These are phyloP conservation scores for Aristolochia californica DNA, from an alignment of 164 flowering plant genomes.

Conservation along the genomic window DNA sequence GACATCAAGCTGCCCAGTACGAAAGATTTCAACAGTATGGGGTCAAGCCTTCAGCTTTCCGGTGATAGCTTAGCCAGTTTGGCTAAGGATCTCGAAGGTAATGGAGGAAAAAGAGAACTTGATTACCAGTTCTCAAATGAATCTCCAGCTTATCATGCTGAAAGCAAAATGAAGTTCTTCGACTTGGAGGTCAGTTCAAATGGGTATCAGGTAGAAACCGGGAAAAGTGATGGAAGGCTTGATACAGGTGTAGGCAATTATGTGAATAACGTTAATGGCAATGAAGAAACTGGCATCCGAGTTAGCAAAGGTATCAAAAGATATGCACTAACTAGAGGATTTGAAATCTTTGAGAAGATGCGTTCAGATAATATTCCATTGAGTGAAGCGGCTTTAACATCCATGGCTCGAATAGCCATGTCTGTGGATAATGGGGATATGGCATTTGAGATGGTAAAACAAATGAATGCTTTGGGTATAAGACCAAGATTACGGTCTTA, in stretches of 20 bases:
- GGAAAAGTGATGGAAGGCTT: slow-evolving; percentile 3
- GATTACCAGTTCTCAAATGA: too few species aligned
- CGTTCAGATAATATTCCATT: slow-evolving; percentile 45
- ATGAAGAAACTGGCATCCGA: slow-evolving; percentile 19
- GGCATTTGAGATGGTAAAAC: slow-evolving; percentile 77
- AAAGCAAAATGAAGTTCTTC: background rate
- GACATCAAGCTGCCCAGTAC: background rate
- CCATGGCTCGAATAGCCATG: slow-evolving; percentile 87
- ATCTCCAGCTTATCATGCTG: background rate
- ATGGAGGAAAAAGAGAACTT: too few species aligned
- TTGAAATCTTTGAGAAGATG: slow-evolving; percentile 61
- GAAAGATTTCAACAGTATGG: background rate
- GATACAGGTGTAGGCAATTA: background rate
- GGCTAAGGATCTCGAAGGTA: too few species aligned
- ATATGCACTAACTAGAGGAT: slow-evolving; percentile 53
- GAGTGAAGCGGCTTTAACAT: slow-evolving; percentile 79
- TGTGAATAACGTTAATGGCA: slow-evolving; percentile 5
- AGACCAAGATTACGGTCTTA: slow-evolving; percentile 72
- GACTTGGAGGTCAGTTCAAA: slow-evolving; percentile 4
- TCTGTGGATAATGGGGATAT: slow-evolving; percentile 66
- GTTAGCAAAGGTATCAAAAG: slow-evolving; percentile 40
- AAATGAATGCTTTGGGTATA: slow-evolving; percentile 55
- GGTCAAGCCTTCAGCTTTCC: background rate
- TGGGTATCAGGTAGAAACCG: slow-evolving; percentile 7
- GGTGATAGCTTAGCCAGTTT: background rate